Base-by-base conservation (phyloP, 495 filamentous ascomycete genomes). In the Hypoxylon crocopeplum region DNA sequence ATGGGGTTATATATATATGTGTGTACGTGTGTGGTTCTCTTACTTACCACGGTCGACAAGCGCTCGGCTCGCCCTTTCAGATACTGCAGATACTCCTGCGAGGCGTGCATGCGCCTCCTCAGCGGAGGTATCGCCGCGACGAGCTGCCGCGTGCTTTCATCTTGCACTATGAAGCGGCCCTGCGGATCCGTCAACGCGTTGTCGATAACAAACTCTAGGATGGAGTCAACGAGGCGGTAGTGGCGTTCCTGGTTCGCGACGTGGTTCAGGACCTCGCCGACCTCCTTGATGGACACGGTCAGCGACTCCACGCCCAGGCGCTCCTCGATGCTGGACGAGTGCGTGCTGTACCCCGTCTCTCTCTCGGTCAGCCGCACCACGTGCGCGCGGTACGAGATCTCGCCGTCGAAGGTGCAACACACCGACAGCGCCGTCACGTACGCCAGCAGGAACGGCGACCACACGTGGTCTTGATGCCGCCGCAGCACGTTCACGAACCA, bases 1-100 rank as follows among this genome's bases (percentile, higher is more conserved):
- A n/a, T n/a, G n/a, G n/a, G n/a, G n/a, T n/a, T n/a, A n/a, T n/a
- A n/a, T n/a, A n/a, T n/a, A n/a, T n/a, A n/a, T n/a, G n/a, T n/a
- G n/a, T n/a, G n/a, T n/a, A n/a, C n/a, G n/a, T n/a, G n/a, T n/a
- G n/a, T n/a, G 44, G 19, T 29, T 5, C 25, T 5, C 10, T 29
- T 8, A 25, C 61, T 47, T 49, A 65, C 66, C 30, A 69, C 62
- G 3, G 62, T 62, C 10, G 62, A 65, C 19, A 62, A 47, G 20
- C 61, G 62, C 58, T 56, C 54, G 8, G 58, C 56, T 10, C 64
- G 42, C 29, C 66, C 62, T 29, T 62, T 64, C 3, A 69, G 25
- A 10, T 66, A 65, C 36, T 48, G 41, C 20, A 69, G 38, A 22
- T 62, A 69, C 27, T 64, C 61, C 15, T 50, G 57, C 2, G 57